These are phyloP conservation scores for Gossypium thurberi DNA, from an alignment of 345 rosid species.

Conservation along the genomic window DNA sequence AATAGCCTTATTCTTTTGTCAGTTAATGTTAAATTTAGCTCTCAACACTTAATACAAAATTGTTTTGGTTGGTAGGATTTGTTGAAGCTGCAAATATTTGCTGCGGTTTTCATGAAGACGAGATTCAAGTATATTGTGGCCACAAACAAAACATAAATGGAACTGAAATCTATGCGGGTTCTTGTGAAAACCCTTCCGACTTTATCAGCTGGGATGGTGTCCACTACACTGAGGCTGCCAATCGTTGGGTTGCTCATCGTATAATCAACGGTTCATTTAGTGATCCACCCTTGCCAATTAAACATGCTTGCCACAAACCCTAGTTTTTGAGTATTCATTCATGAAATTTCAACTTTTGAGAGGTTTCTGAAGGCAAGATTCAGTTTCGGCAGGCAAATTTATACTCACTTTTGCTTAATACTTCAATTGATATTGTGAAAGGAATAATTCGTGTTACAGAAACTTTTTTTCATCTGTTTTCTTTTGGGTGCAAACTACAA, in stretches of 20 bases:
- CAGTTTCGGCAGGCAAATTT: no score
- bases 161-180: conserved; percentile 32
- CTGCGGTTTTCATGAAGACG: conserved; percentile 54
- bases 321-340: not conserved
- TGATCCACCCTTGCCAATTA: conserved; percentile 58
- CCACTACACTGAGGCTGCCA: conserved; percentile 56
- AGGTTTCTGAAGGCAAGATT: no score
- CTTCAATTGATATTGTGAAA: no score
- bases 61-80: conserved; percentile 28
- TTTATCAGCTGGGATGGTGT: conserved; percentile 56
- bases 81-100: conserved; percentile 51
- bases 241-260: conserved; percentile 58
- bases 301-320: conserved; percentile 10
- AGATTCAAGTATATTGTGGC: conserved; percentile 63
- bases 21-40: not conserved
- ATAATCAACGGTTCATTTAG: conserved; percentile 54
- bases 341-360: no score
- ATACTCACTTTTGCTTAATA: no score
- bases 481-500: no score
- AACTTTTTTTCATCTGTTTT: no score
- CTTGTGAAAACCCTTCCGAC: conserved; percentile 44
- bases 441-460: no score
- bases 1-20: no score
- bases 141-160: conserved; percentile 33
- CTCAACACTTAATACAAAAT: no score